These are phyloP conservation scores for Plectosphaerella sp. DNA, from an alignment of 2,329 filamentous ascomycete species.

Conservation along the genomic window DNA sequence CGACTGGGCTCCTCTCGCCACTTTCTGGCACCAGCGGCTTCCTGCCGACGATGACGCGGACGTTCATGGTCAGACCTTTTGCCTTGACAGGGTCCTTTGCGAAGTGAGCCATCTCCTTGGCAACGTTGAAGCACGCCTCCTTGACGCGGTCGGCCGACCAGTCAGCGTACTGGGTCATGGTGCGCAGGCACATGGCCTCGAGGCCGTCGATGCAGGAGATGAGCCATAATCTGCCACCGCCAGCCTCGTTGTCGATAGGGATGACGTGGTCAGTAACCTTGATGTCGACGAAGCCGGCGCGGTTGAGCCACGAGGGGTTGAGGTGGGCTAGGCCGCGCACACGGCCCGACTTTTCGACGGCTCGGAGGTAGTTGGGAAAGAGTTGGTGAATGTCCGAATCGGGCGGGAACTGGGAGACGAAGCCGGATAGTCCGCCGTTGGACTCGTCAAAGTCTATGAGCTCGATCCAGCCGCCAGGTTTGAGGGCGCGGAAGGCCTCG, in stretches of 20 bases:
- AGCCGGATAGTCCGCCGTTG: slow-evolving; percentile 23
- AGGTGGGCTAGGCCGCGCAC: slow-evolving; percentile 41
- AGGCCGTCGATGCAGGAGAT: slow-evolving; percentile 45
- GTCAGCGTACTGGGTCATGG: slow-evolving; percentile 47
- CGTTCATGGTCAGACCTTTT: slow-evolving; percentile 39
- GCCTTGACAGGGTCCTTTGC: slow-evolving; percentile 40
- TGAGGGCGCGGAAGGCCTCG: slow-evolving; percentile 47
- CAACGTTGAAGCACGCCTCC: slow-evolving; percentile 39
- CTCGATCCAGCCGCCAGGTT: slow-evolving; percentile 55
- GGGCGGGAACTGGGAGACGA: slow-evolving; percentile 34
- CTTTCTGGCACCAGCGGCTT: slow-evolving; percentile 32
- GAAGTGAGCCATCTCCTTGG: slow-evolving; percentile 41
- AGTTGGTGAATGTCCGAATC: slow-evolving; percentile 40
- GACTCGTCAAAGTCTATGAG: slow-evolving; percentile 47
- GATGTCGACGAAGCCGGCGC: slow-evolving; percentile 49
- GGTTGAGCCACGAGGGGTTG: slow-evolving; percentile 36
- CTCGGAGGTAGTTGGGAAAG: slow-evolving; percentile 34
- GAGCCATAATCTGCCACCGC: slow-evolving; percentile 49
- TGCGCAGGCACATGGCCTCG: slow-evolving; percentile 43
- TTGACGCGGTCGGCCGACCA: slow-evolving; percentile 48
- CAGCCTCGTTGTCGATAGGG: slow-evolving; percentile 40
- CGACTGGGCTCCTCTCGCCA: not conserved
- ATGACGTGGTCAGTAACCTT: slow-evolving; percentile 42
- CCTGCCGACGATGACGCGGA: slow-evolving; percentile 43
- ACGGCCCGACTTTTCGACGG: slow-evolving; percentile 38